Conservation (phyloP, 495 filamentous ascomycete genomes). For the Geopyxis carbonaria region DNA sequence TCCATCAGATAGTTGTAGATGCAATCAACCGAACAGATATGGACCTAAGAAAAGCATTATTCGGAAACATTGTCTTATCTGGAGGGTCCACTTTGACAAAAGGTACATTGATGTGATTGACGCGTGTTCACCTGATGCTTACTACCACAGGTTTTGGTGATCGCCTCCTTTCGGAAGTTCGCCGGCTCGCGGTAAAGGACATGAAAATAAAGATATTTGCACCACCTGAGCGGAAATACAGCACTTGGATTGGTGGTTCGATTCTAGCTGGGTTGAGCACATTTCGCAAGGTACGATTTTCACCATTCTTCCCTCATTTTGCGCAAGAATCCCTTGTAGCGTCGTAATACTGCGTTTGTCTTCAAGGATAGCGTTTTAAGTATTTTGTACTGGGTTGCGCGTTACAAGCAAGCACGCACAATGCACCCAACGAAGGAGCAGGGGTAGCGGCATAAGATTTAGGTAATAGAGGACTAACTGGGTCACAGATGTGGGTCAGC, state of each 20-base stretch:
- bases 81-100: constrained; percentile 81
- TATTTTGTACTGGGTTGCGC: background rate
- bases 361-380: background rate
- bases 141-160: constrained; percentile 67
- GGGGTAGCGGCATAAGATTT: too few species aligned
- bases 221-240: constrained; percentile 92
- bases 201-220: constrained; percentile 99
- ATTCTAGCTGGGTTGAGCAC: constrained; percentile 95
- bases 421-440: background rate
- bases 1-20: constrained; percentile 99
- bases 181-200: constrained; percentile 84
- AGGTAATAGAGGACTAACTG: background rate
- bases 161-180: constrained; percentile 76
- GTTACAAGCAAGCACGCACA: background rate
- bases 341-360: background rate
- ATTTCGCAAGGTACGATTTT: constrained; percentile 70
- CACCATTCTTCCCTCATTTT: constrained; percentile 3
- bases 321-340: background rate
- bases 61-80: constrained; percentile 99
- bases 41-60: constrained; percentile 97
- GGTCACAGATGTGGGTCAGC: constrained; percentile 86
- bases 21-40: constrained; percentile 99
- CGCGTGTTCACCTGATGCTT: background rate
- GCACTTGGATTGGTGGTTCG: constrained; percentile 96
- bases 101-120: constrained; percentile 26